Base-by-base conservation (phyloP, 2,329 filamentous ascomycete genomes). In the Penicillium sp. region DNA sequence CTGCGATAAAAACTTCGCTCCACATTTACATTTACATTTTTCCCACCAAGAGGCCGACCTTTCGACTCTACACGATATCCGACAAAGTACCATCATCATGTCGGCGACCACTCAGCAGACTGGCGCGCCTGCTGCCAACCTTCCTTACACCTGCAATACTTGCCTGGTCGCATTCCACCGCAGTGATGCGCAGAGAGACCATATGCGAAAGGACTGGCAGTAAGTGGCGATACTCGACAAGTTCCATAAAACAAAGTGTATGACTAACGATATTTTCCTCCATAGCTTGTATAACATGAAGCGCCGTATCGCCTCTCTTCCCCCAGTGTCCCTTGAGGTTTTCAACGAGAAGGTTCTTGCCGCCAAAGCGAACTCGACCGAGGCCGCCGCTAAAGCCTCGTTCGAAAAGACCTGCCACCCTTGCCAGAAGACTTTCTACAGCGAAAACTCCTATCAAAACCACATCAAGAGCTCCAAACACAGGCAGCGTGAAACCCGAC, bases 171-270 rank as follows among this genome's bases (percentile, higher is more conserved):
- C 94, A 56, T 99, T 98, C 81, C 90, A 94, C 68, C 93, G 92
- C 75, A 93, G 91, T 77, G 94, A 98, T 75, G 85, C 96, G 60
- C 95, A 99, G 81, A 89, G 95, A 76, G 89, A 88, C 40, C 95
- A 99, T 77, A 99, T 99, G 95, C 93, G 95, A 78, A 95, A 90
- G 71, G 95, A 99, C 81, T 99, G 95, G 95, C 94, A 99, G 91
- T 95, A 85, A 81, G 91, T 89, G 5, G 58, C 56, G 53, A 28
- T 40, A 42, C 33, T 56, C 61, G 53, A 38, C 24, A 38, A 63
- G 10, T 19, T 24, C 28, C 35, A 51, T 30, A 22, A n/a, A 24
- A 44, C 10, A 44, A 26, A 6, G 35, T 30, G 35, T 22, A 55
- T 42, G 28, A 51, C 60, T 64, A 44, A 67, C 44, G n/a, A 35